A percentile compares a stretch with the other conserved stretches of the same genome.
These are phyloP conservation scores for Diutina mesorugosa DNA, from an alignment of 1,139 yeast species.

Conservation along the genomic window DNA sequence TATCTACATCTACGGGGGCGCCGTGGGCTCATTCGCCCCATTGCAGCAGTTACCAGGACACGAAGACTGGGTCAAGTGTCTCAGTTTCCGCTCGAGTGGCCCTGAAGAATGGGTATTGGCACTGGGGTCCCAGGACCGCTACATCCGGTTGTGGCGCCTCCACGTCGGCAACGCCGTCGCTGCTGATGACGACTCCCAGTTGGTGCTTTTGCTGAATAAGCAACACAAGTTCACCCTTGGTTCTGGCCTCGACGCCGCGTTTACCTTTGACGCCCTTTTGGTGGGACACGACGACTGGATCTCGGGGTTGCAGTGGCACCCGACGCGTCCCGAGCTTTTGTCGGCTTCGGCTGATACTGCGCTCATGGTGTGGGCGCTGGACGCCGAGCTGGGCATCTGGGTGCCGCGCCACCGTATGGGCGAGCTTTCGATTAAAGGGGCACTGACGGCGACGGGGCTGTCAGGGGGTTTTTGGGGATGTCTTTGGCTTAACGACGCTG, in stretches of 20 bases:
- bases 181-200: constrained; percentile 41
- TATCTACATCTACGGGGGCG: constrained; percentile 34
- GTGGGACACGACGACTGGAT: constrained; percentile 99
- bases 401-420: constrained; percentile 72
- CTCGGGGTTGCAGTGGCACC: constrained; percentile 75
- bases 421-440: constrained; percentile 89
- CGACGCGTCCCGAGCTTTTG: constrained; percentile 42
- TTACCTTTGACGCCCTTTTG: constrained; percentile 81
- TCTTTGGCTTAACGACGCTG: constrained; percentile 46
- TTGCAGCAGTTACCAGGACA: constrained; percentile 49
- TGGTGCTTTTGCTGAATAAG: constrained; percentile 48
- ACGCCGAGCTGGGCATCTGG: constrained; percentile 82
- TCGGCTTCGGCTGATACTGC: constrained; percentile 93
- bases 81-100: constrained; percentile 35
- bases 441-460: constrained; percentile 96
- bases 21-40: constrained; percentile 18
- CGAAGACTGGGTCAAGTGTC: constrained; percentile 84
- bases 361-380: constrained; percentile 93
- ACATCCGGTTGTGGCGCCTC: constrained; percentile 77
- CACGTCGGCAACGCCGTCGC: constrained; percentile 42
- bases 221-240: constrained; percentile 43
- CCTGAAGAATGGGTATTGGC: constrained; percentile 47
- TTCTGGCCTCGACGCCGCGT: constrained; percentile 24
- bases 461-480: constrained; percentile 96
- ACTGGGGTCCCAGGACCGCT: constrained; percentile 81